Base-by-base conservation (phyloP, 148 eudicot species). In the Mesembryanthemum crystallinum region DNA sequence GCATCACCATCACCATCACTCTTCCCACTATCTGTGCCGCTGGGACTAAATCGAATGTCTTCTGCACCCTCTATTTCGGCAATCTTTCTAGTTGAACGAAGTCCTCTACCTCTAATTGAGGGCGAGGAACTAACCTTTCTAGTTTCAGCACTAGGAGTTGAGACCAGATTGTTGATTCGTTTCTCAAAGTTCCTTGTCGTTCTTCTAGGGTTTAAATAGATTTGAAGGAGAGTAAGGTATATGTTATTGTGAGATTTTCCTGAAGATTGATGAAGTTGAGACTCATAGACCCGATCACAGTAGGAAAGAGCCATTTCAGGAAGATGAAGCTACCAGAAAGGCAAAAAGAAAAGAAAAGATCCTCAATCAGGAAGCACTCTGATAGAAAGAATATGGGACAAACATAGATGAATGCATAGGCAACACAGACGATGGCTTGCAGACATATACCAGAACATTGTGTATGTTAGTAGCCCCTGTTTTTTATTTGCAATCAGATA, bases 1-100 rank as follows among this genome's bases (percentile, higher is more conserved):
- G 82, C 89, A 82, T 96, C 99, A 64, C 93, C 97, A 81, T 96
- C 99, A 64, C 91, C 94, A 75, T 96, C 99, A 85, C 99, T 96
- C 81, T 84, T 96, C 58, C 94, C 96, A 84, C 97, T 96, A 64
- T 96, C 99, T 10, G 98, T 89, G 81, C 88, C 81, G 74, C 96
- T 92, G 75, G 87, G 88, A 72, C 87, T 87, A 76, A 80, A 65
- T 30, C 91, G 94, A 67, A 77, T 51, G 67, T 91, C 98, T 77
- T 86, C 99, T 64, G 98, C 98, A 70, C 92, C 94, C 79, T 87
- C 99, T 72, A 96, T 92, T 86, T 91, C 93, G 39, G 93, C 99
- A 80, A 92, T 86, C 73, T 92, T 96, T 81, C 83, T 89, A 47
- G 77, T 59, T 62, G 76, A 77, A 58, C 94, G 90, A 70, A 81